Evolutionary conservation across 2,329 filamentous ascomycete species (phyloP).

Genomic region (Graphium sp.): DNA sequence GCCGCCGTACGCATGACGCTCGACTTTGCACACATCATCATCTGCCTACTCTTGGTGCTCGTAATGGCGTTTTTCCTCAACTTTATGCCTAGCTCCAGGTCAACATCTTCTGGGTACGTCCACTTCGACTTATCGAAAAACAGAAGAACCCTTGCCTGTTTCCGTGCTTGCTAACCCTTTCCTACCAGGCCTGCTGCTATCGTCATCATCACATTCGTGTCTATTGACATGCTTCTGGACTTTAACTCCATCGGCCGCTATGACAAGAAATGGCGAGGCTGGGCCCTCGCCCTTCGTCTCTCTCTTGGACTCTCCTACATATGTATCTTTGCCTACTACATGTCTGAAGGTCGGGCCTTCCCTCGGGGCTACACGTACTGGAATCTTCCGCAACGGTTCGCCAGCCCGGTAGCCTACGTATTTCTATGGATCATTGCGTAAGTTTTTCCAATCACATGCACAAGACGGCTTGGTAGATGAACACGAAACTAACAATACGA

Average conservation of each 20-base stretch:
- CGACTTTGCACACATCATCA: constrained; percentile 14
- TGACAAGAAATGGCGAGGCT: constrained; percentile 13
- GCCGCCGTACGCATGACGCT: constrained; percentile 11
- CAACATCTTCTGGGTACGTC: constrained; percentile 4
- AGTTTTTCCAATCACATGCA: constrained; percentile 5
- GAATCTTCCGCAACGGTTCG: constrained; percentile 12
- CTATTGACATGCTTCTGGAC: constrained; percentile 17
- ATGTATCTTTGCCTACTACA: constrained; percentile 17
- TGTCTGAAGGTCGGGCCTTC: constrained; percentile 17
- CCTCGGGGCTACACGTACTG: constrained; percentile 18
- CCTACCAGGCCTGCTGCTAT: constrained; percentile 12
- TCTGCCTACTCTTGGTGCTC: constrained; percentile 13
- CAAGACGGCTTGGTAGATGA: background rate
- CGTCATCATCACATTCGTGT: constrained; percentile 14
- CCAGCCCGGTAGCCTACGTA: constrained; percentile 15
- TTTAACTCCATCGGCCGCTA: constrained; percentile 14
- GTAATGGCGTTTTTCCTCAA: constrained; percentile 15
- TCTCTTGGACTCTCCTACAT: constrained; percentile 15
- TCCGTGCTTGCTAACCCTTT: background rate
- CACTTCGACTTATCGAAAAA: background rate
- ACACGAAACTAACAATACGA: background rate
- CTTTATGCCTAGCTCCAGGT: constrained; percentile 9
- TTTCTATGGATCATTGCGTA: constrained; percentile 19
- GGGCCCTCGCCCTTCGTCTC: constrained; percentile 14
- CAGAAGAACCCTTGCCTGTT: background rate